Base-by-base conservation (phyloP, 352 stramenopile species). In the Phytophthora idaei region DNA sequence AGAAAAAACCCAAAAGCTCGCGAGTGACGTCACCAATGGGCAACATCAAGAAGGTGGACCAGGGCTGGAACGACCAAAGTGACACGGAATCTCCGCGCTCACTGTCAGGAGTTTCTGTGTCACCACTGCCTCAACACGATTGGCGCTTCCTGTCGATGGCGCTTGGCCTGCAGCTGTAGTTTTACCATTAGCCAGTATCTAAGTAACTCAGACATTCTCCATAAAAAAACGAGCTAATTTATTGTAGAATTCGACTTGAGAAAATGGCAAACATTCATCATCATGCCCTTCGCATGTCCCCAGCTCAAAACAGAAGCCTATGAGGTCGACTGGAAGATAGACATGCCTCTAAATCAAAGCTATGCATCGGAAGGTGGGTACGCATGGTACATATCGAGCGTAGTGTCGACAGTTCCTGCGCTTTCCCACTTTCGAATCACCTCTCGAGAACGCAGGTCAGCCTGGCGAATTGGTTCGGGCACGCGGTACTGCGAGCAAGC, bases 381-480 rank as follows among this genome's bases (percentile, higher is more conserved):
- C 25, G 51, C 57, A 42, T 71, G 67, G 48, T 71, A 84, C 21
- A 76, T 60, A 37, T 92, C 77, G 11, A 95, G 67, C 4, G 73
- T 74, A 2, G 64, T 89, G 52, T 94, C 73, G 21, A 94, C 76
- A 17, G 59, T 45, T 15, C 73, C 71, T 12, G 44, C 41, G 28
- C 48, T 72, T 74, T 93, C 78, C 88, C 88, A 95, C 47, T 76
- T 50, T 10, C 83, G 73, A 67, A 95, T 85, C 31, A 91, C 82
- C 42, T 81, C 72, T 31, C 90, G 83, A 31, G 88, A 95, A 3
- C 86, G 80, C n/a, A 95, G 57, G 46, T 97, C 90, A 0, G 90
- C 90, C 47, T 95, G 88, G 0, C 90, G 85, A 63, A 95, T 95
- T 15, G 90, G 90, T 67, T 97, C 90, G 0, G 90, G 90, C 7